Evolutionary conservation across 2,329 filamentous ascomycete genomes (phyloP).

Genomic region (Xylariaceae sp.): DNA sequence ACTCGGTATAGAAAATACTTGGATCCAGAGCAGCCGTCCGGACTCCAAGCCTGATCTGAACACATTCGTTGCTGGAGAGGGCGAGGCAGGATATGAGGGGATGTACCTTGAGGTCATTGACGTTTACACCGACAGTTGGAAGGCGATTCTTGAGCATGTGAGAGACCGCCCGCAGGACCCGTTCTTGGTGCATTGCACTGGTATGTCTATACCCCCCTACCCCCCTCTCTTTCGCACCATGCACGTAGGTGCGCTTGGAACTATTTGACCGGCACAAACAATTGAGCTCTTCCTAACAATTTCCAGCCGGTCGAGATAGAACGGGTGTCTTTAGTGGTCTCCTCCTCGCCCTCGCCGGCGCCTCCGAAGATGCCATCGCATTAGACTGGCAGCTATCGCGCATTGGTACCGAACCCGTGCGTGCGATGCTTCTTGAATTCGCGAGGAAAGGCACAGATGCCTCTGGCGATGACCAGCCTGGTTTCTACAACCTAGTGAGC

Average conservation of each 20-base stretch:
- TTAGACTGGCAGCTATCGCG: slow-evolving; percentile 62
- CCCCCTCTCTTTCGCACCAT: slow-evolving; percentile 3
- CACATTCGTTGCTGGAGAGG: slow-evolving; percentile 52
- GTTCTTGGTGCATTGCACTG: slow-evolving; percentile 61
- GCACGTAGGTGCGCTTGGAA: too few species aligned
- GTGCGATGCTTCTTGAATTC: slow-evolving; percentile 52
- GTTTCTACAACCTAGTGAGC: slow-evolving; percentile 55
- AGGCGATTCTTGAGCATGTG: slow-evolving; percentile 54
- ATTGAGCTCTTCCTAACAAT: not conserved
- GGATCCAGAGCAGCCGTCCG: slow-evolving; percentile 44
- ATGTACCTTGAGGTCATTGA: slow-evolving; percentile 56
- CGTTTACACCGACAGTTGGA: slow-evolving; percentile 50
- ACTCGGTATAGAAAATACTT: slow-evolving; percentile 52
- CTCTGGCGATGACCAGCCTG: slow-evolving; percentile 48
- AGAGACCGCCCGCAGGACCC: slow-evolving; percentile 52
- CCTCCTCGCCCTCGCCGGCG: slow-evolving; percentile 57
- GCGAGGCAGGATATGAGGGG: slow-evolving; percentile 50
- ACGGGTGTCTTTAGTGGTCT: slow-evolving; percentile 59
- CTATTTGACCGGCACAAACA: too few species aligned
- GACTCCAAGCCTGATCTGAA: slow-evolving; percentile 47
- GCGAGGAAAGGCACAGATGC: slow-evolving; percentile 47
- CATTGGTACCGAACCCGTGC: slow-evolving; percentile 58
- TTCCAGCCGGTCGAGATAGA: slow-evolving; percentile 58
- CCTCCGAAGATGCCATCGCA: slow-evolving; percentile 47
- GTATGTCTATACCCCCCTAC: slow-evolving; percentile 41